Evolutionary conservation across 139 green algal genomes (phyloP), one percentile per base, ranked within the genome.

Genomic region (Tetraselmis striata): DNA sequence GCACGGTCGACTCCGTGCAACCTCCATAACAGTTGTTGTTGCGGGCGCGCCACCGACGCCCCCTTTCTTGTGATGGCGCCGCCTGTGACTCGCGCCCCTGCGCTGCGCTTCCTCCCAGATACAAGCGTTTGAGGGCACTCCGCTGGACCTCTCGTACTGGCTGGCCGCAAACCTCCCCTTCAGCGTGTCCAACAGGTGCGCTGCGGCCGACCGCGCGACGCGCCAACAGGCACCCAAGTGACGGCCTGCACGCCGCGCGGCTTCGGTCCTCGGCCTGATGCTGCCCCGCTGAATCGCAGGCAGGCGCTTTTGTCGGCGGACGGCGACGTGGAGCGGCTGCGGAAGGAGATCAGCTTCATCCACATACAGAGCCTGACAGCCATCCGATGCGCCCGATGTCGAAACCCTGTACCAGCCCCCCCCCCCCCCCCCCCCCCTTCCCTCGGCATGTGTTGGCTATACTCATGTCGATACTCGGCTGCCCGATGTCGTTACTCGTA

Each of bases 121-220:
- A 1, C 76, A 67, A 2, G 59, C 58, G 27, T 86, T 86, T 59
- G 29, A 80, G 28, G 80, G 79, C 32, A 74, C 78, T 45, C 87
- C 87, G 0, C 74, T 87, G 59, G 82, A 80, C 59, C 80, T 90
- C 28, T 87, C 82, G 2, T 90, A 86, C 81, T 88, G 84, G 75
- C 75, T 90, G 75, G 80, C 86, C 24, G 45, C 75, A 58, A 88
- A 88, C 78, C 80, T 90, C 32, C 87, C 87, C 0, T 76, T 88
- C 75, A 45, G 86, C 18, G 18, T 67, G 45, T 25, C 5, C 45
- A 67, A 18, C 45, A 67, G 45, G 45, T 67, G 18, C 45, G 5
- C 45, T n/a, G n/a, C n/a, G n/a, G n/a, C n/a, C n/a, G n/a, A n/a
- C n/a, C n/a, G n/a, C n/a, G n/a, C n/a, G n/a, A n/a, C n/a, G n/a